Evolutionary conservation across 805 yeast genomes (phyloP), one percentile per base, ranked within the genome.

Genomic region (Yarrowia divulgata): DNA sequence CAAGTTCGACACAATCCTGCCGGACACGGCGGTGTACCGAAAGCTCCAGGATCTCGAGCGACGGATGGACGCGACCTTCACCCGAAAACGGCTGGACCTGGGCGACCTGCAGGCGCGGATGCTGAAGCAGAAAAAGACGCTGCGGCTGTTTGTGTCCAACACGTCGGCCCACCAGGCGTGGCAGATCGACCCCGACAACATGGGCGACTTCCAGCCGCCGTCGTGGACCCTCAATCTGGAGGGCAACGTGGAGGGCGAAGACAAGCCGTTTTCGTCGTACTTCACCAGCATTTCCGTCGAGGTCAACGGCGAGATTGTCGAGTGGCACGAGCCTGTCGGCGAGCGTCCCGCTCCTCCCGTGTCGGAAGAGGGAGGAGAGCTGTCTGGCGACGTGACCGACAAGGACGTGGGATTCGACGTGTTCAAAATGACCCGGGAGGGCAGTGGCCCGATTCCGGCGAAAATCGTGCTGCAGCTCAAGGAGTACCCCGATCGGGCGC

Each of bases 151-250:
- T 75, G 82, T 95, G 19, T 92, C 93, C 74, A 92, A 91, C 76
- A 89, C 91, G 5, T 82, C 90, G 39, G 90, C 88, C 71, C 90
- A 91, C 77, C 98, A 94, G 79, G 91, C 94, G 54, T 95, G 98
- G 98, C 94, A 90, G 76, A 71, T 72, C 71, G 76, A 74, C 43
- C 72, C 76, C 19, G 72, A 60, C 52, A 45, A 42, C 42, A 7
- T 60, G 18, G 57, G 66, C 8, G 69, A 70, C 19, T 70, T 67
- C 39, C 72, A 69, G 64, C 76, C 70, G 55, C 74, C 69, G 55
- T 71, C 71, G 45, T 42, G 69, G 49, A 76, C 73, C 3, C 50
- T 60, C 29, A 45, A 42, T 34, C 18, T 60, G 7, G 66, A 60
- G 52, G 66, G 66, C 10, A 34, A 34, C 32, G 52, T 60, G n/a